Conservation (phyloP, 164 flowering plant genomes). For the Nelumbo lutea region DNA sequence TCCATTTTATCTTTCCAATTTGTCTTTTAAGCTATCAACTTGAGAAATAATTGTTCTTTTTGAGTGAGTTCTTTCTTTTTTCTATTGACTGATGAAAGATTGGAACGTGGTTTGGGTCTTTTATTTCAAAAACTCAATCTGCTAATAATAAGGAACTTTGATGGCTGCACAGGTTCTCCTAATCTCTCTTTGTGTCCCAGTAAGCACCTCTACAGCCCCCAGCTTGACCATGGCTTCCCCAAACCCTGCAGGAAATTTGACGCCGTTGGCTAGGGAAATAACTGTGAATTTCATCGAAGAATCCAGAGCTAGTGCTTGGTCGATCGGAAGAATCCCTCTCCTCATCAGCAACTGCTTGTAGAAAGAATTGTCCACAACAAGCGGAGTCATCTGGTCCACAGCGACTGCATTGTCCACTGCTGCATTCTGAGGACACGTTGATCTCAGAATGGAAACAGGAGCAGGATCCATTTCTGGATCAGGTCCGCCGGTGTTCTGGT, state of each 20-base stretch:
- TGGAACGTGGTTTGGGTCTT: too few relatives aligned
- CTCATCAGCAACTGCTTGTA: conserved; percentile 20
- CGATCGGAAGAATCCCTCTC: conserved; percentile 42
- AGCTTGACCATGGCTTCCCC: conserved; percentile 38
- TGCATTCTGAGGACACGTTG: conserved; percentile 23
- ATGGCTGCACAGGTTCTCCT: conserved; percentile 24
- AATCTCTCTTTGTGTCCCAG: conserved; percentile 24
- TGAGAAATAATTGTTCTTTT: too few relatives aligned
- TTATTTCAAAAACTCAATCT: too few relatives aligned
- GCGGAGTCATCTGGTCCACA: conserved; percentile 18
- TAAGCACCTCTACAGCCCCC: conserved; percentile 26
- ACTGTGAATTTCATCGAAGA: conserved; percentile 17
- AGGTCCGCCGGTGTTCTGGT: conserved; percentile 29
- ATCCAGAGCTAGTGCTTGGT: conserved; percentile 37
- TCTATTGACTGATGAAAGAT: too few relatives aligned
- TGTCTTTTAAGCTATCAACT: too few relatives aligned
- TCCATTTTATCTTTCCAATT: conserved; percentile 17
- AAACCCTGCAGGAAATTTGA: conserved; percentile 18
- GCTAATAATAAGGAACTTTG: not conserved
- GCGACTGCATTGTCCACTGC: conserved; percentile 19
- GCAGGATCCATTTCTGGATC: conserved; percentile 43
- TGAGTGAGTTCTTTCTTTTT: too few relatives aligned
- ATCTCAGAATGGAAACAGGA: conserved; percentile 12
- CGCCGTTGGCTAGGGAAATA: not conserved
- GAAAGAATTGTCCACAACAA: conserved; percentile 25